Conservation (phyloP, 306 rosid genomes). For the Notholithocarpus densiflorus region DNA sequence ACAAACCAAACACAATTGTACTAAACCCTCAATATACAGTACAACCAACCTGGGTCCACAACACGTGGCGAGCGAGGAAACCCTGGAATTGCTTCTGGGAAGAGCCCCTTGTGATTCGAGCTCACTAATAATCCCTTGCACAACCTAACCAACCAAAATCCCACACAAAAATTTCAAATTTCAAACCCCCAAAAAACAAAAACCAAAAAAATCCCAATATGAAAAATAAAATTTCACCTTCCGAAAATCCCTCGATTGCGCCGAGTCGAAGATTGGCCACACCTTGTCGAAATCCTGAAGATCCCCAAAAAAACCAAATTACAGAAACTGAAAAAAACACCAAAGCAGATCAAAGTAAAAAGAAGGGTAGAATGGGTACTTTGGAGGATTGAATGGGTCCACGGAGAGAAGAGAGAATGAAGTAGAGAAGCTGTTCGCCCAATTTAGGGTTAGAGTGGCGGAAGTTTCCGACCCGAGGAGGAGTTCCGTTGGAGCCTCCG, state of each 20-base stretch:
- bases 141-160: constrained; percentile 52
- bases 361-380: constrained; percentile 28
- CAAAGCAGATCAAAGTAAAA: constrained; percentile 23
- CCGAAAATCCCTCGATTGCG: constrained; percentile 93
- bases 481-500: constrained; percentile 63
- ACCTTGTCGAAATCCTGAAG: constrained; percentile 96
- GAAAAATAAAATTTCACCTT: constrained; percentile 46
- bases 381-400: constrained; percentile 95
- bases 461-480: constrained; percentile 91
- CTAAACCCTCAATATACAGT: not conserved
- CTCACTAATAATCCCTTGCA: constrained; percentile 95
- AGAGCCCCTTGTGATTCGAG: constrained; percentile 99
- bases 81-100: constrained; percentile 97
- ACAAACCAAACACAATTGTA: constrained; percentile 13
- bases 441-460: constrained; percentile 98
- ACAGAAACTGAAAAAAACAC: not conserved
- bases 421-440: constrained; percentile 96
- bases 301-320: constrained; percentile 17
- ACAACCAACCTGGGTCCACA: constrained; percentile 95
- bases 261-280: constrained; percentile 98
- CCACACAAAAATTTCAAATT: not conserved
- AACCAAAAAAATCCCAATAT: not conserved
- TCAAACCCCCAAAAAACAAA: not conserved
- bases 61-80: constrained; percentile 96
- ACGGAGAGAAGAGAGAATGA: constrained; percentile 89